Conservation (phyloP, 2,329 filamentous ascomycete genomes). For the Exophiala xenobiotica region DNA sequence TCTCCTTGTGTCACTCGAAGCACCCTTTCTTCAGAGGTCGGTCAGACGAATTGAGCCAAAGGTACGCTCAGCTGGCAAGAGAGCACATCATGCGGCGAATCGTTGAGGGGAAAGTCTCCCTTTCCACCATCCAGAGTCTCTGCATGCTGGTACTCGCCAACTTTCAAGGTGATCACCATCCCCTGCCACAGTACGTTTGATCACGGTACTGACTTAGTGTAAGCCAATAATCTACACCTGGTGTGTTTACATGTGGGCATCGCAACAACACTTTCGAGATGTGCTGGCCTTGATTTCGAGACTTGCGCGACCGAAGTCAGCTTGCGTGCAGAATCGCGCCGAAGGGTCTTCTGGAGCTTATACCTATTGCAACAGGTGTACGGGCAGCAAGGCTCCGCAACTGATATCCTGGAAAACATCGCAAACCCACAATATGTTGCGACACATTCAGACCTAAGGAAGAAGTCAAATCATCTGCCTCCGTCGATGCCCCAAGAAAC, state of each 20-base stretch:
- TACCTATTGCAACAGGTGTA: slow-evolving; percentile 27
- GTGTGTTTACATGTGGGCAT: slow-evolving; percentile 40
- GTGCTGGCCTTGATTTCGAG: slow-evolving; percentile 13
- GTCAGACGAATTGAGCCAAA: slow-evolving; percentile 15
- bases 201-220: slow-evolving; percentile 38
- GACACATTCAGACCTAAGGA: slow-evolving; percentile 16
- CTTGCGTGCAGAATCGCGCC: slow-evolving; percentile 30
- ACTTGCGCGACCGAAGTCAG: background rate
- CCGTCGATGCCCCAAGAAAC: slow-evolving; percentile 20
- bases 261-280: slow-evolving; percentile 9
- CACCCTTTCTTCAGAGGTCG: slow-evolving; percentile 27
- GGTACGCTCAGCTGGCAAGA: slow-evolving; percentile 25
- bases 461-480: slow-evolving; percentile 9
- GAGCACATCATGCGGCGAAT: slow-evolving; percentile 29
- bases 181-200: slow-evolving; percentile 32
- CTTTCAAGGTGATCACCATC: slow-evolving; percentile 21
- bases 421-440: slow-evolving; percentile 25
- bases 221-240: slow-evolving; percentile 41
- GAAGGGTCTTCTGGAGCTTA: slow-evolving; percentile 31
- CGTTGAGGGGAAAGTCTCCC: slow-evolving; percentile 21
- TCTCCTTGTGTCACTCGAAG: slow-evolving; percentile 36
- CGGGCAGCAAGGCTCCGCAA: slow-evolving; percentile 13
- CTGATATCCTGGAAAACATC: slow-evolving; percentile 28
- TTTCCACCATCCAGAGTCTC: slow-evolving; percentile 30
- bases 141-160: slow-evolving; percentile 29